Evolutionary conservation across 768 basidiomycete genomes (phyloP).

Genomic region (Termitomyces titanicus): DNA sequence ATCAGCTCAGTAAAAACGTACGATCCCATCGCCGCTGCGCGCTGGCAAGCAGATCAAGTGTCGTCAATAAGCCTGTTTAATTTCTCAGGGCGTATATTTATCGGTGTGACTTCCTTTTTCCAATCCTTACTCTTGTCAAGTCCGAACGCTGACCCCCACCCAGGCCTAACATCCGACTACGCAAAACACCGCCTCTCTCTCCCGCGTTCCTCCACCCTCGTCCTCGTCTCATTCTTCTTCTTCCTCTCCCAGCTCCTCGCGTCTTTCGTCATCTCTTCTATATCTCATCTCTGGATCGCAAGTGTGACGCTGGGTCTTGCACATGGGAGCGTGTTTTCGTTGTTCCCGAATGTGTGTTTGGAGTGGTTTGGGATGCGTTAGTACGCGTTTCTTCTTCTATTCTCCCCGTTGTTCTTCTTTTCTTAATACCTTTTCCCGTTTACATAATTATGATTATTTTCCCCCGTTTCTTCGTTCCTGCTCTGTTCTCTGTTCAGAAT

Average conservation of each 20-base stretch:
- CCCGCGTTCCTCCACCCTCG: slow-evolving; percentile 69
- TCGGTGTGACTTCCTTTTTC: slow-evolving; percentile 42
- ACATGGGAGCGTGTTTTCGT: slow-evolving; percentile 70
- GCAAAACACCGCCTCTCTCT: slow-evolving; percentile 49
- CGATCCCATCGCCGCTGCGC: slow-evolving; percentile 62
- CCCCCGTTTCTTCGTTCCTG: too few species aligned
- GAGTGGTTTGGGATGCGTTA: slow-evolving; percentile 89
- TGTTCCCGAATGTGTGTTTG: slow-evolving; percentile 71
- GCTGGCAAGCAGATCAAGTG: slow-evolving; percentile 84
- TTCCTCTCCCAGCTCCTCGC: slow-evolving; percentile 69
- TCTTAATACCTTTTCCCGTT: too few species aligned
- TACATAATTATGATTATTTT: too few species aligned
- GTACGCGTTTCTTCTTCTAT: slow-evolving; percentile 32
- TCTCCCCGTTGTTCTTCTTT: too few species aligned
- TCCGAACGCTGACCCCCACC: background rate
- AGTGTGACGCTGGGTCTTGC: slow-evolving; percentile 52
- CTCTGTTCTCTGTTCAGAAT: too few species aligned
- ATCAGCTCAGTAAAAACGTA: slow-evolving; percentile 57
- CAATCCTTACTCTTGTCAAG: background rate
- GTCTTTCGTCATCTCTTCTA: slow-evolving; percentile 52
- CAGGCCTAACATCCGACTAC: slow-evolving; percentile 67
- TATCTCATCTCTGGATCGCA: slow-evolving; percentile 65
- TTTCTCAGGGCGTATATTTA: slow-evolving; percentile 70
- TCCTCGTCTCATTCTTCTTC: slow-evolving; percentile 63
- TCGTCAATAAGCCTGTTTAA: slow-evolving; percentile 81